Percentiles rank a stretch among this genome's conserved stretches.
Evolutionary conservation across 108 stramenopile genomes (phyloP).

Genomic region (Chaetoceros tenuissimus): DNA sequence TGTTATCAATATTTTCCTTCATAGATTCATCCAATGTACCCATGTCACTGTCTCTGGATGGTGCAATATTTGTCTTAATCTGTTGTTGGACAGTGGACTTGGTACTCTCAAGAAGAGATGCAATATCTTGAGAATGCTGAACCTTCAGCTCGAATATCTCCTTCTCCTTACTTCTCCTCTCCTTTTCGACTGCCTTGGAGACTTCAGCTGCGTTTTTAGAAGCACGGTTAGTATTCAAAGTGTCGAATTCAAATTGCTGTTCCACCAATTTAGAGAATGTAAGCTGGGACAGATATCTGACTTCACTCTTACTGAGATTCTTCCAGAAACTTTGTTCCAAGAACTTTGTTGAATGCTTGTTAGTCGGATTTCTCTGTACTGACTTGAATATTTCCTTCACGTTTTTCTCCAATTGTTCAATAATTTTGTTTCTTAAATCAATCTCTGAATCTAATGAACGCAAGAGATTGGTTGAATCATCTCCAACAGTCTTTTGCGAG

Average conservation of each 20-base stretch:
- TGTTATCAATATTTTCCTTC: neutral
- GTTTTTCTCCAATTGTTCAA: slow-evolving; percentile 11
- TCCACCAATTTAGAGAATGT: neutral
- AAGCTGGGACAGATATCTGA: slow-evolving; percentile 1
- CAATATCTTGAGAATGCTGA: slow-evolving; percentile 42
- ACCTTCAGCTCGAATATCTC: slow-evolving; percentile 30
- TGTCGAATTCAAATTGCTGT: neutral
- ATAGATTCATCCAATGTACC: neutral
- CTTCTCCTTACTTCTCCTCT: slow-evolving; percentile 25
- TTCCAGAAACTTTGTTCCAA: neutral
- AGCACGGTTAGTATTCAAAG: neutral
- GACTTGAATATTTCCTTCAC: slow-evolving; percentile 1
- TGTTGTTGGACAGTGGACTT: slow-evolving; percentile 28
- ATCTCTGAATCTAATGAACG: slow-evolving; percentile 11
- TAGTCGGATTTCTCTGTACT: neutral
- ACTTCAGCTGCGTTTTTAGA: neutral
- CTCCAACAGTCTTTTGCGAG: slow-evolving; percentile 2
- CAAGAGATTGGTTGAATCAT: neutral
- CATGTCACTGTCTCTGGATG: slow-evolving; percentile 22
- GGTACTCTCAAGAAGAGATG: slow-evolving; percentile 38
- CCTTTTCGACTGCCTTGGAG: slow-evolving; percentile 22
- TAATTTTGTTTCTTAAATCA: slow-evolving; percentile 10
- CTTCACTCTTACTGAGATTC: neutral
- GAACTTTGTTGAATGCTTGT: neutral
- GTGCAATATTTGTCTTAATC: slow-evolving; percentile 20